Conservation (phyloP, 1,284 basidiomycete species). For the Phellinidium pouzarii region DNA sequence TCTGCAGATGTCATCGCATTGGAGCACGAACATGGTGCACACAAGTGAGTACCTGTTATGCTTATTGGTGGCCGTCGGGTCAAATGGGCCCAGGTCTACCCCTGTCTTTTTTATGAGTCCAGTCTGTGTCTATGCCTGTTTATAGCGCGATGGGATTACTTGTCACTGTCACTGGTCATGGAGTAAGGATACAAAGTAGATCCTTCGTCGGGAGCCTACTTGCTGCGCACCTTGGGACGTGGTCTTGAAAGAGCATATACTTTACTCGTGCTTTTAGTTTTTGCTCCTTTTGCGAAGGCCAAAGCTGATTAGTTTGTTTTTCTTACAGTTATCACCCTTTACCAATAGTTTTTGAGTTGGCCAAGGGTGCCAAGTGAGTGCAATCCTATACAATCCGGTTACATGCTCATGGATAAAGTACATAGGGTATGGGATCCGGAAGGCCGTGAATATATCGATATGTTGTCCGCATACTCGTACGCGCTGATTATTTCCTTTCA, state of each 20-base stretch:
- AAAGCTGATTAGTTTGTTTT: constrained; percentile 30
- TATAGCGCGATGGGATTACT: neutral
- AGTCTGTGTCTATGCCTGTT: neutral
- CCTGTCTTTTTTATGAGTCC: neutral
- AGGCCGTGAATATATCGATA: constrained; percentile 89
- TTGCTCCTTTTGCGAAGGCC: constrained; percentile 22
- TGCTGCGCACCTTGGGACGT: no score
- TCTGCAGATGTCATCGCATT: constrained; percentile 71
- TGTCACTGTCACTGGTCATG: neutral
- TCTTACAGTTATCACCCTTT: constrained; percentile 89
- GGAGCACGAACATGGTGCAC: constrained; percentile 80
- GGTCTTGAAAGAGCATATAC: neutral
- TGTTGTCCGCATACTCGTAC: constrained; percentile 96
- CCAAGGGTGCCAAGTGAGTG: constrained; percentile 79
- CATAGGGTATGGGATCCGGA: constrained; percentile 92
- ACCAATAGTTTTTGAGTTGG: constrained; percentile 90
- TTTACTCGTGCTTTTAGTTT: constrained; percentile 17
- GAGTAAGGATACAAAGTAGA: neutral
- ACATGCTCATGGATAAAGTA: constrained; percentile 21
- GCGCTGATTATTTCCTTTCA: constrained; percentile 29
- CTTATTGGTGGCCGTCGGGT: neutral
- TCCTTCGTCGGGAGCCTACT: neutral
- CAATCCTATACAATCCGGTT: constrained; percentile 1
- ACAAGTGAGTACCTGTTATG: constrained; percentile 64
- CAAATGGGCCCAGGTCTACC: neutral